A percentile compares a stretch with the other conserved stretches of the same genome.
These are phyloP conservation scores for Leucocoprinus leucothites DNA, from an alignment of 768 basidiomycete genomes.

Conservation along the genomic window DNA sequence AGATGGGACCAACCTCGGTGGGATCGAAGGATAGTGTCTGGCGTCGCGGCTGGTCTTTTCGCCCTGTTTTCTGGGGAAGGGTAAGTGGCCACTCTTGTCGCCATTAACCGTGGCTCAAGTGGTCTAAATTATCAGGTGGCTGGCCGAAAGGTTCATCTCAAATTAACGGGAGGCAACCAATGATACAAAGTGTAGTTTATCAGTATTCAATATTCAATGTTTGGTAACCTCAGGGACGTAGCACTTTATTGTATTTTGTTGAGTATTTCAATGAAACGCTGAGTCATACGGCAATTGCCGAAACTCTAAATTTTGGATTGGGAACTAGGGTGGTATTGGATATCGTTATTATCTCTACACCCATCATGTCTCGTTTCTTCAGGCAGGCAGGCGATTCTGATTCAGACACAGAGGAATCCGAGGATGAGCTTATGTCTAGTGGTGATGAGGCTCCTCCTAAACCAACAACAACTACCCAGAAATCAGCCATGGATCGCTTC, in stretches of 20 bases:
- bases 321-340: background rate
- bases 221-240: too few relatives aligned
- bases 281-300: slow-evolving; percentile 6
- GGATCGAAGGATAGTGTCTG: slow-evolving; percentile 61
- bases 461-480: slow-evolving; percentile 43
- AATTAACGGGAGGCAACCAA: too few relatives aligned
- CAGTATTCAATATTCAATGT: too few relatives aligned
- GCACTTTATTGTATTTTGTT: too few relatives aligned
- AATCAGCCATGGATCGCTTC: slow-evolving; percentile 75
- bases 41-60: slow-evolving; percentile 55
- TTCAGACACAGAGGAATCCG: slow-evolving; percentile 66
- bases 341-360: slow-evolving; percentile 14
- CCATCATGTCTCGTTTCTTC: slow-evolving; percentile 83
- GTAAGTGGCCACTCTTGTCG: slow-evolving; percentile 31
- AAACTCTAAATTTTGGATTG: slow-evolving; percentile 12
- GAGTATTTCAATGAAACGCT: background rate
- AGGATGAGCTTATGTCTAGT: slow-evolving; percentile 77
- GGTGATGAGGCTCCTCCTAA: slow-evolving; percentile 59
- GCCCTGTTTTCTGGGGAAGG: slow-evolving; percentile 66
- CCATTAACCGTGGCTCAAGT: background rate
- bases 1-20: slow-evolving; percentile 64
- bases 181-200: too few relatives aligned
- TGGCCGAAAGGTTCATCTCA: background rate
- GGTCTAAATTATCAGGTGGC: background rate
- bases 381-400: slow-evolving; percentile 83